Evolutionary conservation across 2,329 filamentous ascomycete genomes (phyloP), one percentile per base, ranked within the genome.

Genomic region (Hypoxylon sp.): DNA sequence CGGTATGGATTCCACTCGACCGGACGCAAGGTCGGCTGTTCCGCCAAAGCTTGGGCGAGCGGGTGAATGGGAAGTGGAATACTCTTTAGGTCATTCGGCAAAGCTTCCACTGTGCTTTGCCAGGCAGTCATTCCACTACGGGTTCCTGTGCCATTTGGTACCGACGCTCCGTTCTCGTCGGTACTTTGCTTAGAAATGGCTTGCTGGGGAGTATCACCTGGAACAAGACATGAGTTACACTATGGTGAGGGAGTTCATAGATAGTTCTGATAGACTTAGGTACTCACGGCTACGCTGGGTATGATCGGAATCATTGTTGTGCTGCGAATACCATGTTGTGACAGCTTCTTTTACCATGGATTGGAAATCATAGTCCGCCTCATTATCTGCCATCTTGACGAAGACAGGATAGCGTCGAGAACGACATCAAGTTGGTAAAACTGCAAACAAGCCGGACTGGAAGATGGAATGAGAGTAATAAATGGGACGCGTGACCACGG

Each of bases 1-100:
- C 75, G 75, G 36, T 73, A 72, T 43, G 56, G 60, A 57, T 77
- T 76, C 75, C 75, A 77, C 48, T 76, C 74, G 21, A 75, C 65
- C 14, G 55, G 59, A 11, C 75, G 70, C 19, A 76, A 21, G 19
- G 72, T 67, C 3, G 71, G 74, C 56, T 75, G 71, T 9, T 64
- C 36, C 0, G 64, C 50, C 2, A 77, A 70, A 56, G 69, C 69
- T 25, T 68, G 63, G 1, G 74, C 58, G n/a, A 77, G 69, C 25
- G 73, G 69, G 34, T 76, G 71, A 19, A 62, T 9, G 5, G 72
- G 72, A 30, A 56, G 52, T 5, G 38, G 13, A 1, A 36, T 52
- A 36, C 57, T 65, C 49, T 55, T 66, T 9, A 73, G 72, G 28
- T 73, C 74, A 5, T 67, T 60, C 1, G 75, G 73, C 17, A 77